Evolutionary conservation across 139 green algal genomes (phyloP).

Genomic region (Chlamydomonas sp.): DNA sequence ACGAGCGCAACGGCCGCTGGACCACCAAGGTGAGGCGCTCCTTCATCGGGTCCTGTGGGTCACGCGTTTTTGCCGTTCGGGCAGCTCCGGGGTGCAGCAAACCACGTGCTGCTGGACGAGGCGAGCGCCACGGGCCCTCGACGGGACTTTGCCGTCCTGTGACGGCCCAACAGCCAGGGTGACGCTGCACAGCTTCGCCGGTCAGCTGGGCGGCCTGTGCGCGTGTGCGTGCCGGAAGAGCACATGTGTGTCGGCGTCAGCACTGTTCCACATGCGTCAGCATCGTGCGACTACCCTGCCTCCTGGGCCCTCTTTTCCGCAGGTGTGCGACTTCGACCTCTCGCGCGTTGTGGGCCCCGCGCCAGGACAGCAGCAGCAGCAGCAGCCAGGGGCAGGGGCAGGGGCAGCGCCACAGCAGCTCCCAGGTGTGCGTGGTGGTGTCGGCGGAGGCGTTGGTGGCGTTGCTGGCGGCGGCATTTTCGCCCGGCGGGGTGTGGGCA

Average conservation of each 20-base stretch:
- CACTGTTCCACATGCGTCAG: too few relatives aligned
- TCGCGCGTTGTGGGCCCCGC: slow-evolving; percentile 29
- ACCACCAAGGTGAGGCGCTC: slow-evolving; percentile 51
- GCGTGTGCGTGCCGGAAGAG: neutral
- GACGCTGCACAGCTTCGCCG: neutral
- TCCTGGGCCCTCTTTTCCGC: neutral
- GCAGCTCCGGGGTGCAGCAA: neutral
- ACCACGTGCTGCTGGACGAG: neutral
- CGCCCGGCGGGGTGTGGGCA: neutral
- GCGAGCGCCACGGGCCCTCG: neutral
- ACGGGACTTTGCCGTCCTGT: neutral
- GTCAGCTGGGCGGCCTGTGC: neutral
- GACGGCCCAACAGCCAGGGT: neutral
- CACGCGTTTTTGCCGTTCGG: neutral
- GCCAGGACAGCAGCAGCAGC: neutral
- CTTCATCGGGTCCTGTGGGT: neutral
- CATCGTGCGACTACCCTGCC: too few relatives aligned
- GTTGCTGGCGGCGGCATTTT: too few relatives aligned
- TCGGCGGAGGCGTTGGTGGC: neutral
- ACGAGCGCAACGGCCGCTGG: slow-evolving; percentile 42
- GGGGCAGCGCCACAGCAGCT: neutral
- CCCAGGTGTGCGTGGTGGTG: slow-evolving; percentile 4
- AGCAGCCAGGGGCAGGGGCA: neutral
- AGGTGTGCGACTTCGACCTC: slow-evolving; percentile 76
- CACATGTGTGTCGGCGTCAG: neutral